Percentiles rank a stretch among this genome's conserved stretches.
These are phyloP conservation scores for Fraxinus quadrangulata DNA, from an alignment of 257 asterid species.

Conservation along the genomic window DNA sequence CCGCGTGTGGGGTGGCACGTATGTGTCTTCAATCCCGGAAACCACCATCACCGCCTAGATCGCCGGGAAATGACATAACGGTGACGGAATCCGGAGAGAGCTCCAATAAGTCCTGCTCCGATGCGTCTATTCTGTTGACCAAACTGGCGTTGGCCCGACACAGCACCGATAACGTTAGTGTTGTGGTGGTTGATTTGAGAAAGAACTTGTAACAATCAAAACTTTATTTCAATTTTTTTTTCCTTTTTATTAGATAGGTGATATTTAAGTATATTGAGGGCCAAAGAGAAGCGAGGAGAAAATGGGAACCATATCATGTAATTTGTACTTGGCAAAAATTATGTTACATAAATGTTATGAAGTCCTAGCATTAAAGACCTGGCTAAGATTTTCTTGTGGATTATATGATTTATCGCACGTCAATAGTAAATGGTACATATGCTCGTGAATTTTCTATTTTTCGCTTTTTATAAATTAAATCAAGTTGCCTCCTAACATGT, in stretches of 20 bases:
- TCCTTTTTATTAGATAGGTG: too few species aligned
- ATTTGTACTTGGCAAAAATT: neutral
- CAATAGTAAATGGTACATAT: too few species aligned
- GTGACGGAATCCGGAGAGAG: constrained; percentile 54
- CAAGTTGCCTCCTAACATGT: neutral
- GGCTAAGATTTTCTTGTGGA: too few species aligned
- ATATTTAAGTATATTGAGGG: neutral
- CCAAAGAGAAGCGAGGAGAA: neutral
- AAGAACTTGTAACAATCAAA: constrained; percentile 4
- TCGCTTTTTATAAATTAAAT: neutral
- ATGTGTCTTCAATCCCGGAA: constrained; percentile 69
- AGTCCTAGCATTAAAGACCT: neutral
- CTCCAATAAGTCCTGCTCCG: constrained; percentile 83
- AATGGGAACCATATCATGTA: neutral
- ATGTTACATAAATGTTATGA: neutral
- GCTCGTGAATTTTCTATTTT: neutral
- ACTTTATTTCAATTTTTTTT: neutral
- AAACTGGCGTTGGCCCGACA: constrained; percentile 87
- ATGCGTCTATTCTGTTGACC: constrained; percentile 88
- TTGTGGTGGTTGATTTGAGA: constrained; percentile 81
- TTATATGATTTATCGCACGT: too few species aligned
- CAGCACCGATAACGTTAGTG: constrained; percentile 82
- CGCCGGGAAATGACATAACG: constrained; percentile 48
- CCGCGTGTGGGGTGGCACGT: constrained; percentile 93
- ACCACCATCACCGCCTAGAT: constrained; percentile 50